These are phyloP conservation scores for Coniochaeta ligniaria DNA, from an alignment of 2,329 filamentous ascomycete genomes.

Conservation along the genomic window DNA sequence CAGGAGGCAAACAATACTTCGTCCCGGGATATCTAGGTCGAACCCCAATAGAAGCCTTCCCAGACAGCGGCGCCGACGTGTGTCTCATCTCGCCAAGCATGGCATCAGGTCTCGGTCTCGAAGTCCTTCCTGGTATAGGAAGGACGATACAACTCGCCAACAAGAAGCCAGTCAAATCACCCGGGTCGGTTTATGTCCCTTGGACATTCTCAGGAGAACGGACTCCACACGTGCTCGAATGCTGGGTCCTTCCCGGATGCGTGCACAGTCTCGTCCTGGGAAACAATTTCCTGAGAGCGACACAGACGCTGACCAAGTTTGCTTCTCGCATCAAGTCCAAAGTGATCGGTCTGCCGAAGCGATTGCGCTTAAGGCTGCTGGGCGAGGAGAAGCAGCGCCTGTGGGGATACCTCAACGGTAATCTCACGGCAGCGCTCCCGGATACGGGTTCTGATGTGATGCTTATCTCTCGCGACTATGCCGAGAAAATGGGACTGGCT, in stretches of 20 bases:
- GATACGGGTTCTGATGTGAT: slow-evolving; percentile 9
- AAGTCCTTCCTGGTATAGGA: not conserved
- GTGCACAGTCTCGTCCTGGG: slow-evolving; percentile 5
- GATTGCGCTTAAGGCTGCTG: not conserved
- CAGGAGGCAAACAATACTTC: not conserved
- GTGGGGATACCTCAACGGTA: slow-evolving; percentile 3
- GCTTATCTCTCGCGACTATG: slow-evolving; percentile 6
- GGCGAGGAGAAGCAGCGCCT: not conserved
- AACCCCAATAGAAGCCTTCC: not conserved
- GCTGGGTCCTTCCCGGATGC: slow-evolving; percentile 3
- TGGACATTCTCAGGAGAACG: slow-evolving; percentile 2
- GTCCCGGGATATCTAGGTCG: not conserved
- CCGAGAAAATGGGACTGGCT: not conserved
- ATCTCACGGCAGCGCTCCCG: not conserved
- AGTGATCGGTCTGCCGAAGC: not conserved
- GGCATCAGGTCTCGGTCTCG: not conserved
- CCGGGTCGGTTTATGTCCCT: not conserved
- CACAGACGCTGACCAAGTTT: slow-evolving; percentile 3
- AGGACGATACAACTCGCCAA: not conserved
- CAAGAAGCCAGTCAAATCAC: not conserved
- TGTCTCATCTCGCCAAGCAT: not conserved
- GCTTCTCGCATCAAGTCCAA: not conserved
- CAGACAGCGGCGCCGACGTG: not conserved
- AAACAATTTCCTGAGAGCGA: not conserved
- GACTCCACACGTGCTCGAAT: not conserved